Base-by-base conservation (phyloP, 75 land plant species). In the Isoetes taiwanensis region DNA sequence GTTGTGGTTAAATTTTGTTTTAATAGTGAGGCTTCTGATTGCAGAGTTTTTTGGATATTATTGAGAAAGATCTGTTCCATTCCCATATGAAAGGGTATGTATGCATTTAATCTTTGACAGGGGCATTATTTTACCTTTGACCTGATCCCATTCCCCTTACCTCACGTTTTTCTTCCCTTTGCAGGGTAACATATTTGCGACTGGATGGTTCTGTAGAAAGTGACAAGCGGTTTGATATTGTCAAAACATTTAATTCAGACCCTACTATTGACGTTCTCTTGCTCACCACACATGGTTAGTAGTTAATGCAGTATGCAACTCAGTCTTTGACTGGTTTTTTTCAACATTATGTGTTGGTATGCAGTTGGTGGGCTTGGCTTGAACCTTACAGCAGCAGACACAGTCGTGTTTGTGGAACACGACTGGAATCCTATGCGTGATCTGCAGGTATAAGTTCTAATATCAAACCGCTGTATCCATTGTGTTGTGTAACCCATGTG, bases 351-450 rank as follows among this genome's bases (percentile, higher is more conserved):
- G 16, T n/a, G 8, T 40, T 42, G 17, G 3, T 16, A 30, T 79
- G 55, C 76, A 93, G 98, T 94, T 68, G 99, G 96, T 34, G 99
- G 99, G 30, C 80, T 94, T 46, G 99, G 99, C 17, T 66, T 94
- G 68, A 94, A 94, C 56, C 46, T 94, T 43, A 94, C 99, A 30
- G 85, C 99, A 57, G 99, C 99, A 48, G 99, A 94, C 66, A 94
- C 96, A 4, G 83, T 94, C 20, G 75, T 94, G 34, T 94, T 94
- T 39, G 76, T 94, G 81, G 99, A 94, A 78, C 99, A 94, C 66
- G 99, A 94, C 34, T 94, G 99, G 99, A 94, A 94, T 52, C 99
- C 99, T 28, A 94, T 94, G 99, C 78, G 83, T 56, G 99, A 94
- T 63, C 80, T 73, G 55, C 97, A 91, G 94, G 97, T 91, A 76